Conservation (phyloP, 768 basidiomycete species). For the Kockovaella imperatae region DNA sequence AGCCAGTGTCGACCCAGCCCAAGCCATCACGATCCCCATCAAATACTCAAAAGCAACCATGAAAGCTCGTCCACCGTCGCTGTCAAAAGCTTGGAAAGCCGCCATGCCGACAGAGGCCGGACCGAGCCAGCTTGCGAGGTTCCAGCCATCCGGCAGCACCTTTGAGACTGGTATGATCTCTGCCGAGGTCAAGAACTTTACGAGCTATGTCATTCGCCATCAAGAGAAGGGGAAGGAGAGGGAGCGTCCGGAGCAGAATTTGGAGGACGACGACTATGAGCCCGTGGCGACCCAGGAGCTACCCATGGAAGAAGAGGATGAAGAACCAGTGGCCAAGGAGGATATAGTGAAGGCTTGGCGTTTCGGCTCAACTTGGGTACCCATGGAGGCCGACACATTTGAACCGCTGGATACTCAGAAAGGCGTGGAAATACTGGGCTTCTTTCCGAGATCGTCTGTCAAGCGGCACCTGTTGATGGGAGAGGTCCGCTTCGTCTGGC, state of each 20-base stretch:
- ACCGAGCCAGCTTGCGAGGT: conserved; percentile 7
- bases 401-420: conserved; percentile 62
- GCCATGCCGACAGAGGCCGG: conserved; percentile 27
- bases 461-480: conserved; percentile 74
- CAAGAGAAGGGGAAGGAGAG: conserved; percentile 3
- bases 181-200: conserved; percentile 32
- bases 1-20: conserved; percentile 56
- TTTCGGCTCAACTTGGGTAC: conserved; percentile 57
- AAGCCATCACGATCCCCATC: conserved; percentile 66
- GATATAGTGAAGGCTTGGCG: conserved; percentile 43
- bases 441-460: conserved; percentile 66
- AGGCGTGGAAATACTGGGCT: conserved; percentile 82
- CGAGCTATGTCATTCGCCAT: conserved; percentile 27
- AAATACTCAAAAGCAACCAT: conserved; percentile 75
- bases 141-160: conserved; percentile 8
- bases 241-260: conserved; percentile 20
- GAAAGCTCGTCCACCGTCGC: conserved; percentile 58
- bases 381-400: conserved; percentile 79
- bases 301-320: conserved; percentile 42
- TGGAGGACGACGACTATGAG: conserved; percentile 43
- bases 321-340: conserved; percentile 42
- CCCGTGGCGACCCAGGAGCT: conserved; percentile 11
- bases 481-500: conserved; percentile 80
- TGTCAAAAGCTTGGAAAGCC: conserved; percentile 57
- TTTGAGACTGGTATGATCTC: conserved; percentile 35